Evolutionary conservation across 441 rosid species (phyloP).

Genomic region (Mallotus japonicus): DNA sequence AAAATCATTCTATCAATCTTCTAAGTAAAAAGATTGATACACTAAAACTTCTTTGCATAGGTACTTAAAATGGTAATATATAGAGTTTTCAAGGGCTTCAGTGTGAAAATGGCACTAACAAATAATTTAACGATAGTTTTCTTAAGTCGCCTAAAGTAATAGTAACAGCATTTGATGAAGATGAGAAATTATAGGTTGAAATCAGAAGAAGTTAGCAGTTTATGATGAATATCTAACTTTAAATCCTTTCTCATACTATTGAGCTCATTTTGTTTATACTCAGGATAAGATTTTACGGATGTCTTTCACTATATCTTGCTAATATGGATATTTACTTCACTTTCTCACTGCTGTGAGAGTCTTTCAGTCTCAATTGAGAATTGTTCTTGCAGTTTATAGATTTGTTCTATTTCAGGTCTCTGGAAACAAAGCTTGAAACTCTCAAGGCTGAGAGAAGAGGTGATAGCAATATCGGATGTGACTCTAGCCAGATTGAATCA

Average conservation of each 20-base stretch:
- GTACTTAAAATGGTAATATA: not conserved
- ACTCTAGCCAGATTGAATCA: conserved; percentile 66
- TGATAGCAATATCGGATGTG: conserved; percentile 40
- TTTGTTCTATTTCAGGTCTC: conserved; percentile 46
- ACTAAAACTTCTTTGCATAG: not conserved
- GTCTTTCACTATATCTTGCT: not conserved
- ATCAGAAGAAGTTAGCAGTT: not conserved
- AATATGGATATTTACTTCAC: not conserved
- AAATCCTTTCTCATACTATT: not conserved
- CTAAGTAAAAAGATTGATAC: not conserved
- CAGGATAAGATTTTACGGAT: not conserved
- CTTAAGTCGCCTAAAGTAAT: not conserved
- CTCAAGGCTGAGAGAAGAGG: conserved; percentile 55
- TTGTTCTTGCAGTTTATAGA: conserved; percentile 11
- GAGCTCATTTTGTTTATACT: not conserved
- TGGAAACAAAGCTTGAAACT: conserved; percentile 75
- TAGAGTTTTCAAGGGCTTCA: not conserved
- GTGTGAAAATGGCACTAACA: not conserved
- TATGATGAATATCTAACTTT: not conserved
- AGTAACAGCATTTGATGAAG: not conserved
- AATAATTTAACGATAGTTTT: not conserved
- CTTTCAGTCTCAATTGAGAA: not conserved
- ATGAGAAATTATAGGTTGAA: not conserved
- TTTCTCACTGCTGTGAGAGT: not conserved
- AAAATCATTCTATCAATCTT: not conserved